Percentiles rank a stretch among this genome's conserved stretches.
These are phyloP conservation scores for Wickerhamiella siamensis DNA, from an alignment of 805 yeast species.

Conservation along the genomic window DNA sequence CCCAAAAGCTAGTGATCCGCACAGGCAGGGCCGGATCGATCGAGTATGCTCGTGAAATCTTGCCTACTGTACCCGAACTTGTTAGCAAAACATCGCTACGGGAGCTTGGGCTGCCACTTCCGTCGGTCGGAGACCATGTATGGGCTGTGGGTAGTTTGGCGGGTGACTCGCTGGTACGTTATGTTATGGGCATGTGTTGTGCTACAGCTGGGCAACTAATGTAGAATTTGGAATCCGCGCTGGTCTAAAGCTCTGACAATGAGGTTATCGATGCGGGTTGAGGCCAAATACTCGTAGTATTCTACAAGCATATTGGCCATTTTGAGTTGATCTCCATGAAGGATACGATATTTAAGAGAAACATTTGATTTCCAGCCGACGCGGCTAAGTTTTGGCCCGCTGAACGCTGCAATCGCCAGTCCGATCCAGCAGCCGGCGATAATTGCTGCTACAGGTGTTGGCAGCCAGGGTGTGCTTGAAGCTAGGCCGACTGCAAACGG, in stretches of 20 bases:
- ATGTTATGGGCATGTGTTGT: conserved; percentile 19
- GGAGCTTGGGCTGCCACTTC: background rate
- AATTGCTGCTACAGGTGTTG: conserved; percentile 2
- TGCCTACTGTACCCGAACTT: background rate
- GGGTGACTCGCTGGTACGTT: conserved; percentile 23
- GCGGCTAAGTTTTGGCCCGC: conserved; percentile 1
- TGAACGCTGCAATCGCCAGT: conserved; percentile 1
- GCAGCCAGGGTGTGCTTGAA: conserved; percentile 4
- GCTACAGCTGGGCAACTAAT: conserved; percentile 13
- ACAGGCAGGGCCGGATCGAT: conserved; percentile 23
- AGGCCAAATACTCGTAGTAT: conserved; percentile 15
- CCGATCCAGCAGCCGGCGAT: conserved; percentile 10
- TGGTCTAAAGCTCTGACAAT: conserved; percentile 1
- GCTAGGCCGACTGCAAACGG: conserved; percentile 1
- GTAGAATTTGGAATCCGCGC: background rate
- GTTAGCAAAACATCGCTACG: background rate
- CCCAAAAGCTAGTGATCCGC: conserved; percentile 14
- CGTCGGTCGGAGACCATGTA: conserved; percentile 8
- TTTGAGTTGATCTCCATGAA: conserved; percentile 6
- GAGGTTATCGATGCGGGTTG: conserved; percentile 7
- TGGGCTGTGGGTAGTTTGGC: conserved; percentile 22
- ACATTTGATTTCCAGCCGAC: conserved; percentile 6
- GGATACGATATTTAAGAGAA: background rate
- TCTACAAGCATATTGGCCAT: conserved; percentile 16
- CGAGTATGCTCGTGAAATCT: conserved; percentile 8